phyloP scores from a whole-genome alignment of 106 monocot species.

The Apostasia shenzhenica region DNA sequence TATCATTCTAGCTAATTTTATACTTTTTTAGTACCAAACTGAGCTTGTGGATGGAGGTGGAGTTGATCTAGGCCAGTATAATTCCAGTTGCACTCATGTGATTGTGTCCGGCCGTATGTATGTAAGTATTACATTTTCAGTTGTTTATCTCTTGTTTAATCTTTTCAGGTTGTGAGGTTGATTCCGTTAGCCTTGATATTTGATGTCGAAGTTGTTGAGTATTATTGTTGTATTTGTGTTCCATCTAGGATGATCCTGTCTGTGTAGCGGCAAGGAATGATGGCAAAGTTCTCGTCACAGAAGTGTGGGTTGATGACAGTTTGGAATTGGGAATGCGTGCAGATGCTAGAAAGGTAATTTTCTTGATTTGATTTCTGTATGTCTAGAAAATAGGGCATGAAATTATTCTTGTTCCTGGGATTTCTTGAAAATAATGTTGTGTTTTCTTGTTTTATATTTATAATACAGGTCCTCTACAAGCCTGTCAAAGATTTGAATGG shows the following conservation, averaged over 20 bases:
- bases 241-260: slow-evolving; percentile 66
- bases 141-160: slow-evolving; percentile 6
- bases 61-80: slow-evolving; percentile 48
- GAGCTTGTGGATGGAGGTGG: slow-evolving; percentile 71
- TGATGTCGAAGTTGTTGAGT: background rate
- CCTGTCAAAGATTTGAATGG: slow-evolving; percentile 82
- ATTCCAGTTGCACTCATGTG: slow-evolving; percentile 73
- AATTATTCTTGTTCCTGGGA: background rate
- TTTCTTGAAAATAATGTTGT: background rate
- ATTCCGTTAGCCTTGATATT: background rate
- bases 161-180: background rate
- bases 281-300: slow-evolving; percentile 69
- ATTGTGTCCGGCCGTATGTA: slow-evolving; percentile 63
- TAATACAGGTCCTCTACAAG: slow-evolving; percentile 62
- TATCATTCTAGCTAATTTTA: slow-evolving; percentile 1
- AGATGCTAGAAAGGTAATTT: slow-evolving; percentile 50
- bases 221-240: slow-evolving; percentile 5
- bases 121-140: slow-evolving; percentile 25
- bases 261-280: slow-evolving; percentile 73
- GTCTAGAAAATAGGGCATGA: background rate
- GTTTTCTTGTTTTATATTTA: background rate
- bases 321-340: slow-evolving; percentile 48
- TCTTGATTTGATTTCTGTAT: background rate
- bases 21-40: slow-evolving; percentile 61
- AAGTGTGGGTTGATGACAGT: slow-evolving; percentile 81